Conservation (phyloP, 805 yeast species). For the Teunomyces pallodes region DNA sequence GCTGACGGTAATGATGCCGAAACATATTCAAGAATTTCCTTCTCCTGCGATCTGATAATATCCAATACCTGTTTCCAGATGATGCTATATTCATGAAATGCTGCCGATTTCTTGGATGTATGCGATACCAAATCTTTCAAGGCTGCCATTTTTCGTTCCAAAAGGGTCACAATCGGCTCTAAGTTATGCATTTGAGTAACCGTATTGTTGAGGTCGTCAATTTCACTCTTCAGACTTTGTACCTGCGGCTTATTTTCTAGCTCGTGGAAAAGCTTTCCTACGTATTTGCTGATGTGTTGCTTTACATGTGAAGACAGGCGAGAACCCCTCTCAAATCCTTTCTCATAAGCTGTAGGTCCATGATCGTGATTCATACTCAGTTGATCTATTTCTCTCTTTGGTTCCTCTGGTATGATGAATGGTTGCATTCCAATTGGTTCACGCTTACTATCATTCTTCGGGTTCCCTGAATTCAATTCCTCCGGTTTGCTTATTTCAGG, state of each 20-base stretch:
- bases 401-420: constrained; percentile 12
- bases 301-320: constrained; percentile 20
- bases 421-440: constrained; percentile 21
- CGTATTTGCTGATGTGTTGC: constrained; percentile 5
- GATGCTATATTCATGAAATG: constrained; percentile 24
- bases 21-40: constrained; percentile 16
- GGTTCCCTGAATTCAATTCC: not conserved
- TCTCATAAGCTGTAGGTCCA: constrained; percentile 29
- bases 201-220: constrained; percentile 22
- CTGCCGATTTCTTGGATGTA: constrained; percentile 25
- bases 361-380: constrained; percentile 17
- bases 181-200: constrained; percentile 31
- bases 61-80: constrained; percentile 28
- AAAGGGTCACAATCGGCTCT: constrained; percentile 29
- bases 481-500: not conserved
- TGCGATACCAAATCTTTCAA: constrained; percentile 21
- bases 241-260: not conserved
- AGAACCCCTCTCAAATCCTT: constrained; percentile 35
- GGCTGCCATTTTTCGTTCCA: constrained; percentile 29
- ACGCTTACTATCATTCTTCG: not conserved
- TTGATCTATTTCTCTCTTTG: not conserved
- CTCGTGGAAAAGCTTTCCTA: constrained; percentile 5
- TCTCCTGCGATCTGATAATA: constrained; percentile 26
- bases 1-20: constrained; percentile 6
- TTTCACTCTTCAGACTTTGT: not conserved